Base-by-base conservation (phyloP, 345 rosid genomes). In the Passiflora organensis region DNA sequence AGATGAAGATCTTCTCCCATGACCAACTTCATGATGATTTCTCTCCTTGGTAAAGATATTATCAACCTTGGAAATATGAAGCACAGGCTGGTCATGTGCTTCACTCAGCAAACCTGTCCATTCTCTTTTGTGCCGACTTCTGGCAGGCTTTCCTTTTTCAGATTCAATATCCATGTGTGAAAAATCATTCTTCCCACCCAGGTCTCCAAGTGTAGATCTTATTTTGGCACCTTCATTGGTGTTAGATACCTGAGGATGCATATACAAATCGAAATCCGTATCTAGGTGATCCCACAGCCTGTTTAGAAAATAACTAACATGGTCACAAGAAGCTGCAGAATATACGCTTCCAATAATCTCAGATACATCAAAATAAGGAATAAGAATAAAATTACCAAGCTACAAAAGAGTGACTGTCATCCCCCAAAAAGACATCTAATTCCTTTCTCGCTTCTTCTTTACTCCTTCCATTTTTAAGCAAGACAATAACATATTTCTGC, bases 281-380 rank as follows among this genome's bases (percentile, higher is more conserved):
- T 87, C 70, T 65, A 94, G 67, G 77, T 89, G 97, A 77, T 85
- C 96, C 99, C 99, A 94, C 71, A 94, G 58, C 99, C 99, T 94
- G 79, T 58, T 63, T 20, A 56, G n/a, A n/a, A 74, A 58, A 42
- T 36, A 32, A 39, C 34, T 41, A 41, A 6, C 43, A 41, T 41
- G 13, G 3, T 15, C 43, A 5, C 43, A 1, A 12, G 14, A 37
- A 37, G 41, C 41, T 37, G n/a, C n/a, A n/a, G n/a, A n/a, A n/a
- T n/a, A n/a, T n/a, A n/a, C n/a, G 17, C 51, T 51, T 32, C 18
- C 38, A 36, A 15, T 16, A 43, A 55, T 41, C 17, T 46, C n/a
- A 53, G n/a, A 19, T 43, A 44, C 15, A 13, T 51, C 47, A 28
- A 37, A 11, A 48, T 21, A 18, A 18, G 32, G 58, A n/a, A 25